Percentiles rank a stretch among this genome's conserved stretches.
phyloP scores from a whole-genome alignment of 2,329 filamentous ascomycete species.

The Arachnomyces sp. region DNA sequence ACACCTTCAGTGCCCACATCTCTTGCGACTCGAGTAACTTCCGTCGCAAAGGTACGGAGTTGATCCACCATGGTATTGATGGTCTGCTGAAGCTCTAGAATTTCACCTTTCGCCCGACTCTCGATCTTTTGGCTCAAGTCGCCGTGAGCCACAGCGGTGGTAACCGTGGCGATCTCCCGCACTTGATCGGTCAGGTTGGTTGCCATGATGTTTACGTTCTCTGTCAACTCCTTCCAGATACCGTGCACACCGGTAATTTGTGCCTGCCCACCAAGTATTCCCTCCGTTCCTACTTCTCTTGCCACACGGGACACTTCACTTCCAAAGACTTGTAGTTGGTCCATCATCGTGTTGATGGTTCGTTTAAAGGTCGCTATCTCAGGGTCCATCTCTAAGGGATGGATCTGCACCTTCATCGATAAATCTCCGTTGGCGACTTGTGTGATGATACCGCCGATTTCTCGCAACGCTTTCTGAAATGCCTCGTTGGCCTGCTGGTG shows the following conservation, averaged over 20 bases:
- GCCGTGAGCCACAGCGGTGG: conserved; percentile 73
- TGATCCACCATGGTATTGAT: conserved; percentile 90
- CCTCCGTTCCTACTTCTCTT: conserved; percentile 92
- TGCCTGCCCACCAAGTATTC: conserved; percentile 86
- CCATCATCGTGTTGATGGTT: conserved; percentile 99
- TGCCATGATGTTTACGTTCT: conserved; percentile 81
- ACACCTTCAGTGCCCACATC: conserved; percentile 81
- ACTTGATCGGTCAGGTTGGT: conserved; percentile 78
- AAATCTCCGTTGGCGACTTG: conserved; percentile 91
- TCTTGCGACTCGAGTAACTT: conserved; percentile 74
- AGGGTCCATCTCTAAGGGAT: conserved; percentile 92
- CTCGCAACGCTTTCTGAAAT: conserved; percentile 92
- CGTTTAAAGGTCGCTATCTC: conserved; percentile 97
- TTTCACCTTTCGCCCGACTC: conserved; percentile 71
- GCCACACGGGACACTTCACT: conserved; percentile 93
- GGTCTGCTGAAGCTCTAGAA: conserved; percentile 73
- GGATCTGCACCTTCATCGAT: conserved; percentile 94
- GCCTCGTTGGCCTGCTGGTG: conserved; percentile 97
- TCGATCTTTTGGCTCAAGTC: conserved; percentile 81
- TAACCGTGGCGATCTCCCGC: conserved; percentile 77
- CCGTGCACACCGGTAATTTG: conserved; percentile 90
- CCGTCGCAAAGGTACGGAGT: conserved; percentile 72
- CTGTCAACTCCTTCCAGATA: conserved; percentile 94
- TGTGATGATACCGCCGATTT: conserved; percentile 96
- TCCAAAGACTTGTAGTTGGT: conserved; percentile 92